Evolutionary conservation across 805 yeast species (phyloP).

Genomic region (Cyberlindnera mrakii): DNA sequence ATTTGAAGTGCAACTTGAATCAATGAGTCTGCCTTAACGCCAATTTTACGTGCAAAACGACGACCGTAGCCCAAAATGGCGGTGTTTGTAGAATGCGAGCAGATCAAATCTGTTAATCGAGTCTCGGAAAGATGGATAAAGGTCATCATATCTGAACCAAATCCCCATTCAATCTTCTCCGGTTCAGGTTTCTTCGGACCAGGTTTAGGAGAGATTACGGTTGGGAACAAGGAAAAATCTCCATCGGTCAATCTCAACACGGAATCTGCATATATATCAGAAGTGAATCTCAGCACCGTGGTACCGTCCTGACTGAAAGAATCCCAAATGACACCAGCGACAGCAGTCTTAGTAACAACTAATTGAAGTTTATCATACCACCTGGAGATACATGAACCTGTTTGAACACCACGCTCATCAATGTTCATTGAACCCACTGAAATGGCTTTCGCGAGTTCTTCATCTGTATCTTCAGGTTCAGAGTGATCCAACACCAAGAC

Average conservation of each 20-base stretch:
- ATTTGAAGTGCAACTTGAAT: conserved; percentile 88
- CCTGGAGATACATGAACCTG: conserved; percentile 87
- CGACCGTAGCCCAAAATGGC: conserved; percentile 73
- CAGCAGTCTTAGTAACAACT: conserved; percentile 76
- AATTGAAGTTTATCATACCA: conserved; percentile 89
- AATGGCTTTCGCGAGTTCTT: conserved; percentile 46
- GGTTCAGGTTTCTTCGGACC: conserved; percentile 14
- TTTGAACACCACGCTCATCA: conserved; percentile 71
- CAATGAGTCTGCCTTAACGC: conserved; percentile 83
- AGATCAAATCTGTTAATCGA: conserved; percentile 75
- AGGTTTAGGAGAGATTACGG: conserved; percentile 22
- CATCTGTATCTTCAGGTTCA: conserved; percentile 46
- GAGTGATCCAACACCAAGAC: conserved; percentile 77
- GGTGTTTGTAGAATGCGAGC: conserved; percentile 73
- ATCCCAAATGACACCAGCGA: conserved; percentile 89
- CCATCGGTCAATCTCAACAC: conserved; percentile 67
- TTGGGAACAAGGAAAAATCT: conserved; percentile 36
- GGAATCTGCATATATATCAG: conserved; percentile 87
- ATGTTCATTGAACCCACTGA: conserved; percentile 75
- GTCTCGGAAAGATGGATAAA: conserved; percentile 81
- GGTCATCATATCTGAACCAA: conserved; percentile 31
- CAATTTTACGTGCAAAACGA: conserved; percentile 69
- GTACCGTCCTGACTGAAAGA: conserved; percentile 92
- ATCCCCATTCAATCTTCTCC: conserved; percentile 30
- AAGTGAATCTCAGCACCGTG: conserved; percentile 79